phyloP scores from a whole-genome alignment of 441 rosid species.

The Dalechampia spathulata region DNA sequence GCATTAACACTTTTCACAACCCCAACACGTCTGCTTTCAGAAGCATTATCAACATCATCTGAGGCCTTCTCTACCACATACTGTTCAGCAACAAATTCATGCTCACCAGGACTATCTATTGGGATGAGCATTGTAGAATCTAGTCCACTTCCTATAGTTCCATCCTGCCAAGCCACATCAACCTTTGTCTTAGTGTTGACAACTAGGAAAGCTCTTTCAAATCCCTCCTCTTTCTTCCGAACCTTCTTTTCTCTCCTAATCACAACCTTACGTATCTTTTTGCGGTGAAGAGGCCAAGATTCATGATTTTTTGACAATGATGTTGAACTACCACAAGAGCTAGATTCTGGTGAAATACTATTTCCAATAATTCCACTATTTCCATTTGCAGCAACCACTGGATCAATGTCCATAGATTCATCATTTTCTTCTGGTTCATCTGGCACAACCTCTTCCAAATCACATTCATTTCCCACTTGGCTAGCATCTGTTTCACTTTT shows the following conservation, averaged over 20 bases:
- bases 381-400: slow-evolving; percentile 25
- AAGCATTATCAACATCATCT: slow-evolving; percentile 56
- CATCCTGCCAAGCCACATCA: slow-evolving; percentile 96
- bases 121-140: slow-evolving; percentile 66
- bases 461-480: slow-evolving; percentile 29
- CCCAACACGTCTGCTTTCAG: slow-evolving; percentile 70
- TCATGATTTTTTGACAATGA: slow-evolving; percentile 62
- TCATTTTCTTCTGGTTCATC: slow-evolving; percentile 40
- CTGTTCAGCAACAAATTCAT: slow-evolving; percentile 89
- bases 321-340: slow-evolving; percentile 40
- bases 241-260: slow-evolving; percentile 73
- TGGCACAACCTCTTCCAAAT: slow-evolving; percentile 37
- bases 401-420: slow-evolving; percentile 35
- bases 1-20: slow-evolving; percentile 88
- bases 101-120: slow-evolving; percentile 95
- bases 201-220: slow-evolving; percentile 75
- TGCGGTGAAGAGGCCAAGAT: slow-evolving; percentile 79
- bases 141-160: slow-evolving; percentile 46
- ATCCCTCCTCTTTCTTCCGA: slow-evolving; percentile 80
- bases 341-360: slow-evolving; percentile 35
- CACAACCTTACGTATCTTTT: slow-evolving; percentile 82
- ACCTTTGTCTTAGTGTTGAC: slow-evolving; percentile 59
- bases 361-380: slow-evolving; percentile 23
- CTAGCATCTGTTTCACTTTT: slow-evolving; percentile 26
- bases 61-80: slow-evolving; percentile 88